Percentiles rank a stretch among this genome's conserved stretches.
These are phyloP conservation scores for Cerioporus squamosus DNA, from an alignment of 1,284 basidiomycete genomes.

Conservation along the genomic window DNA sequence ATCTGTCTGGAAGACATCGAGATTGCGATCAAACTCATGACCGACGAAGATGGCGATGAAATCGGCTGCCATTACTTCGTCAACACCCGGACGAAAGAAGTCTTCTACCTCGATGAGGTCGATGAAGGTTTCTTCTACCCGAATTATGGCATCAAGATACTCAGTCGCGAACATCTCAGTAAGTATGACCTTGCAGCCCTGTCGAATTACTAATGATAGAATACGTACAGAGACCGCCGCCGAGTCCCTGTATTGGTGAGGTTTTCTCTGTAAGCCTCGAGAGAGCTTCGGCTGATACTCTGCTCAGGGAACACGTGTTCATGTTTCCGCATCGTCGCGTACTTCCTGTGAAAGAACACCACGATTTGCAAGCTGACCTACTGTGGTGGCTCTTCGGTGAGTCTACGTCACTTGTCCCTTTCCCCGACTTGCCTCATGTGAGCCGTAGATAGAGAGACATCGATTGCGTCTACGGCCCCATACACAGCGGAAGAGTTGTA, in stretches of 20 bases:
- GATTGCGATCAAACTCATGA: slow-evolving; percentile 9
- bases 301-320: slow-evolving; percentile 18
- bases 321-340: slow-evolving; percentile 24
- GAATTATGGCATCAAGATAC: background rate
- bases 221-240: background rate
- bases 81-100: slow-evolving; percentile 7
- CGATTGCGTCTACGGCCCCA: slow-evolving; percentile 20
- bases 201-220: background rate
- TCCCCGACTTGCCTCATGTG: background rate
- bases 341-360: background rate
- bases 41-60: slow-evolving; percentile 6
- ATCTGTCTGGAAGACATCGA: slow-evolving; percentile 14
- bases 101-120: slow-evolving; percentile 24
- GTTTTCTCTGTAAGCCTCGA: background rate
- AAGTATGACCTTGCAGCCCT: background rate
- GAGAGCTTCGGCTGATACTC: background rate
- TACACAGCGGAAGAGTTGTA: slow-evolving; percentile 14
- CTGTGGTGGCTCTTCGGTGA: slow-evolving; percentile 14
- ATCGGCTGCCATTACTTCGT: slow-evolving; percentile 26
- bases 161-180: slow-evolving; percentile 20
- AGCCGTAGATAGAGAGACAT: slow-evolving; percentile 25
- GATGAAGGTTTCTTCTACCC: background rate
- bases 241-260: slow-evolving; percentile 5
- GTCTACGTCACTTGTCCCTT: background rate
- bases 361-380: slow-evolving; percentile 2